These are phyloP conservation scores for Syzygium syzygioides DNA, from an alignment of 441 rosid genomes.

Conservation along the genomic window DNA sequence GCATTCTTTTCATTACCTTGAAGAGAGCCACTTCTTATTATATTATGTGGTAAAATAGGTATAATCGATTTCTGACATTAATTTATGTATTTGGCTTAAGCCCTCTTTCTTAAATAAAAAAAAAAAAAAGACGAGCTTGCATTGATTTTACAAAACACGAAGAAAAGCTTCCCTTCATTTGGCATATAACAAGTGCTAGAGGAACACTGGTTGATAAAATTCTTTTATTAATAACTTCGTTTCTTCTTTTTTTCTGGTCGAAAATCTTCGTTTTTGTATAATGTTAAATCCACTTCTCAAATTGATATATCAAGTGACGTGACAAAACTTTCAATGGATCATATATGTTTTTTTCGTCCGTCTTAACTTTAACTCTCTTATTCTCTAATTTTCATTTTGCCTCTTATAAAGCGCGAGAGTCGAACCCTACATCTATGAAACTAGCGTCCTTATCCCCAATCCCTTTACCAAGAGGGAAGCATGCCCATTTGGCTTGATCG, in stretches of 20 bases:
- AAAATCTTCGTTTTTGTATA: too few species aligned
- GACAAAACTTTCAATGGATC: neutral
- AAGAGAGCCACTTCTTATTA: too few species aligned
- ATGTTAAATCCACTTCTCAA: neutral
- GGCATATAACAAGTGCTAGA: neutral
- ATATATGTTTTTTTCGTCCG: neutral
- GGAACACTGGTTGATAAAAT: neutral
- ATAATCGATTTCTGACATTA: neutral
- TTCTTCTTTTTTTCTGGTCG: too few species aligned
- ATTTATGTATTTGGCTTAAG: neutral
- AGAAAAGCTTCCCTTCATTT: neutral
- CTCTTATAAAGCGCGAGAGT: too few species aligned
- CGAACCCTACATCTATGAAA: too few species aligned
- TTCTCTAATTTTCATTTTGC: too few species aligned
- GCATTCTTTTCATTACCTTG: too few species aligned
- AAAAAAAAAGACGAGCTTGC: neutral
- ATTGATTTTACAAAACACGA: neutral
- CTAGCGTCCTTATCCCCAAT: too few species aligned
- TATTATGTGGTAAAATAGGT: neutral
- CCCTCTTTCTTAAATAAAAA: neutral
- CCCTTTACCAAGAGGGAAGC: too few species aligned
- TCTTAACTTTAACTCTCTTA: too few species aligned
- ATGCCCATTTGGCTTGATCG: too few species aligned
- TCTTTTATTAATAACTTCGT: neutral
- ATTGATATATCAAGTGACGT: accelerated